Evolutionary conservation across 768 basidiomycete genomes (phyloP).

Genomic region (Kwoniella dejecticola): DNA sequence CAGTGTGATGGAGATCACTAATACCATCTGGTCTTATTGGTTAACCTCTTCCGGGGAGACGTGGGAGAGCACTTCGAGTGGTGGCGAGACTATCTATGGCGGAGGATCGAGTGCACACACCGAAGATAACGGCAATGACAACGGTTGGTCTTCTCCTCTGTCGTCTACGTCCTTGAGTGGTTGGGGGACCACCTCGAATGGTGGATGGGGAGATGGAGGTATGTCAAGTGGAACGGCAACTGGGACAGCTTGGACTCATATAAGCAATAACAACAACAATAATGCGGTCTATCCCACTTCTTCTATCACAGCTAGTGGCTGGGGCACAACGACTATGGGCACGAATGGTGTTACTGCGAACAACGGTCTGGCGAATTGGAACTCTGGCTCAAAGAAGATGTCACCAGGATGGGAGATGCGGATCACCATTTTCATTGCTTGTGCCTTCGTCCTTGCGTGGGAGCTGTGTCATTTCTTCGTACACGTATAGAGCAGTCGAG

Average conservation of each 20-base stretch:
- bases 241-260: slow-evolving; percentile 22
- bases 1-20: slow-evolving; percentile 26
- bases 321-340: neutral
- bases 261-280: slow-evolving; percentile 8
- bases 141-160: too few relatives aligned
- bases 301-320: neutral
- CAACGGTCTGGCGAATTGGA: slow-evolving; percentile 12
- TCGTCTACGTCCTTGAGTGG: too few relatives aligned
- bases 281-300: slow-evolving; percentile 12
- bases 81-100: slow-evolving; percentile 6
- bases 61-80: slow-evolving; percentile 10
- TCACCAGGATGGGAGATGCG: neutral
- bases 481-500: too few relatives aligned
- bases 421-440: neutral
- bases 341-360: neutral
- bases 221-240: neutral
- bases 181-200: neutral
- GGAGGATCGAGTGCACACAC: slow-evolving; percentile 4
- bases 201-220: neutral
- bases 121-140: neutral
- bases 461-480: neutral
- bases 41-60: slow-evolving; percentile 7
- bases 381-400: neutral
- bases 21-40: slow-evolving; percentile 38
- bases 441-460: neutral